Conservation (phyloP, 768 basidiomycete genomes). For the Lactarius evosmus region DNA sequence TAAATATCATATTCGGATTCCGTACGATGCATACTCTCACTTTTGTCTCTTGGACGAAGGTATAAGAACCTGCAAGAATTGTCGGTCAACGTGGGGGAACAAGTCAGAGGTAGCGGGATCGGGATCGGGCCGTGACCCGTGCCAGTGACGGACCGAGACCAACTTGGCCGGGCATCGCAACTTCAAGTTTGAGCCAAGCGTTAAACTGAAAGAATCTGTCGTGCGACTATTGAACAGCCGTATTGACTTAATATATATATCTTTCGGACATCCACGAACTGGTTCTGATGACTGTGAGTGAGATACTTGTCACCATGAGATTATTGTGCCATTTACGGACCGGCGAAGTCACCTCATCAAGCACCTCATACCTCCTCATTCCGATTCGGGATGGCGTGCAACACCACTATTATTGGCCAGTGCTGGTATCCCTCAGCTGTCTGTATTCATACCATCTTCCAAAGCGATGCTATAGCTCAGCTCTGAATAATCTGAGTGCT, state of each 20-base stretch:
- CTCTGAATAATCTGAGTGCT: neutral
- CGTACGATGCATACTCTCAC: neutral
- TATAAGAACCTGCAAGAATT: conserved; percentile 34
- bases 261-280: too few species aligned
- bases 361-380: conserved; percentile 3
- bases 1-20: conserved; percentile 24
- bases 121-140: neutral
- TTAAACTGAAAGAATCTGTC: too few species aligned
- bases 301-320: too few species aligned
- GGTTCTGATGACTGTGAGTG: too few species aligned
- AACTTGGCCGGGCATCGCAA: neutral
- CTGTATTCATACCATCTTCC: neutral
- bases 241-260: too few species aligned
- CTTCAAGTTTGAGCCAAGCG: neutral
- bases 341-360: neutral
- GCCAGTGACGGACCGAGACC: neutral
- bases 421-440: neutral
- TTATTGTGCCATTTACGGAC: neutral
- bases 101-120: neutral
- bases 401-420: neutral
- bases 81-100: neutral
- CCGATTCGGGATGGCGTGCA: conserved; percentile 2
- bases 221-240: too few species aligned
- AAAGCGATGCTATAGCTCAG: neutral
- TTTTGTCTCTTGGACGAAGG: conserved; percentile 42